These are phyloP conservation scores for Brasilioporus rufonigricans DNA, from an alignment of 768 basidiomycete species.

Conservation along the genomic window DNA sequence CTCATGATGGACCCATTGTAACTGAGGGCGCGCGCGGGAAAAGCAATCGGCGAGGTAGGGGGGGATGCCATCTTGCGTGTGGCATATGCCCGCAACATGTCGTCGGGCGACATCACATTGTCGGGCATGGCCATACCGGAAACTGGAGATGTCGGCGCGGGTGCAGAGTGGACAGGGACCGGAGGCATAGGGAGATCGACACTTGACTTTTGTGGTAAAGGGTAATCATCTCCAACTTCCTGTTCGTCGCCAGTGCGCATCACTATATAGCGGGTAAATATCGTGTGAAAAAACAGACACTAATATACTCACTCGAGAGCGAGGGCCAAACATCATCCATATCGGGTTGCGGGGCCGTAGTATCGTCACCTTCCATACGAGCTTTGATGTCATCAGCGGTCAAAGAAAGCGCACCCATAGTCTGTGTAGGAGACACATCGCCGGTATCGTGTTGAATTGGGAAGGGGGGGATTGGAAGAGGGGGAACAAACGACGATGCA, in stretches of 20 bases:
- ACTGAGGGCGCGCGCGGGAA: conserved; percentile 26
- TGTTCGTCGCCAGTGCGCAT: conserved; percentile 59
- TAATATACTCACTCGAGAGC: conserved; percentile 49
- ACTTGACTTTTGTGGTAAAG: conserved; percentile 36
- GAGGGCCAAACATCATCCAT: conserved; percentile 68
- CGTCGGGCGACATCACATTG: conserved; percentile 60
- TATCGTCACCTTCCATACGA: conserved; percentile 40
- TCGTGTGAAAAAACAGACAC: background rate
- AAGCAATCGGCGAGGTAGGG: conserved; percentile 31
- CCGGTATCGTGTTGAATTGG: conserved; percentile 25
- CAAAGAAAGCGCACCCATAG: conserved; percentile 39
- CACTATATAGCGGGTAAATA: conserved; percentile 41
- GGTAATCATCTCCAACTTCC: conserved; percentile 40
- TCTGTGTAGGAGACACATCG: conserved; percentile 44
- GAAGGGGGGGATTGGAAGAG: conserved; percentile 33
- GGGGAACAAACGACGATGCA: conserved; percentile 39
- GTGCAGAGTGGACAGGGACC: conserved; percentile 27
- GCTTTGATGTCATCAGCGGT: conserved; percentile 64
- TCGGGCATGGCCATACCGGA: conserved; percentile 39
- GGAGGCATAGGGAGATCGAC: conserved; percentile 34
- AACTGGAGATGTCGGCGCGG: conserved; percentile 35
- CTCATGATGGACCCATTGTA: conserved; percentile 28
- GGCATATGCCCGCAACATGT: conserved; percentile 74
- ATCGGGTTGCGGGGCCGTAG: conserved; percentile 34
- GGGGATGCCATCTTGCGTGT: conserved; percentile 39